Conservation (phyloP, 352 stramenopile species). For the Hyaloperonospora brassicae region DNA sequence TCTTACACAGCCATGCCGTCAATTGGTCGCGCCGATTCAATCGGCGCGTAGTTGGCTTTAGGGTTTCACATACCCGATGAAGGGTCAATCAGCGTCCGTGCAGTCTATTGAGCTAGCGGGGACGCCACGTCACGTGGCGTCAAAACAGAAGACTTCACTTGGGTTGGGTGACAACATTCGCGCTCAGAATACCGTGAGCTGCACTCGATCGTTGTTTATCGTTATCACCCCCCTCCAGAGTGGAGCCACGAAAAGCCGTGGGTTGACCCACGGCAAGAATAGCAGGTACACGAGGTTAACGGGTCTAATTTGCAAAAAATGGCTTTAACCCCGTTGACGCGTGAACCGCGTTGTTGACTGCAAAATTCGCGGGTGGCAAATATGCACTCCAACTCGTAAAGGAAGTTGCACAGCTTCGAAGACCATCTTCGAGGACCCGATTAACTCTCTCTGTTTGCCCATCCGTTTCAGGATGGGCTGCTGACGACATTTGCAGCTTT, state of each 20-base stretch:
- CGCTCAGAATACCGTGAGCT: background rate
- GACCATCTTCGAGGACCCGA: background rate
- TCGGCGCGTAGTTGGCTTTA: no score
- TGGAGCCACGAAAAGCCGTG: background rate
- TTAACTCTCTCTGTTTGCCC: conserved; percentile 2
- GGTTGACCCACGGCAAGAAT: background rate
- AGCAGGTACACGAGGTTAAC: background rate
- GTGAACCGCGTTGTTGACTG: background rate
- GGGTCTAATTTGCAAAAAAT: background rate
- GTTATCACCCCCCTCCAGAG: background rate
- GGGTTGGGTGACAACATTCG: no score
- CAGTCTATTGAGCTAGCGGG: no score
- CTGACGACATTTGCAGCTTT: conserved; percentile 1
- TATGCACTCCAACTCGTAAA: background rate
- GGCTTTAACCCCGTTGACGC: background rate
- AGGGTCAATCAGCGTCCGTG: no score
- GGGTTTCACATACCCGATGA: no score
- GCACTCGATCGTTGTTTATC: background rate
- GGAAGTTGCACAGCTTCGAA: background rate
- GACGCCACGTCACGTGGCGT: no score
- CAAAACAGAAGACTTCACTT: no score
- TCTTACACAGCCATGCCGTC: no score
- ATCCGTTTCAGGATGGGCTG: conserved; percentile 5
- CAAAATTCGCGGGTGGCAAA: background rate
- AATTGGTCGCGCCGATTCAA: no score